phyloP scores from a whole-genome alignment of 768 basidiomycete genomes.

The Sarcodon aspratus region DNA sequence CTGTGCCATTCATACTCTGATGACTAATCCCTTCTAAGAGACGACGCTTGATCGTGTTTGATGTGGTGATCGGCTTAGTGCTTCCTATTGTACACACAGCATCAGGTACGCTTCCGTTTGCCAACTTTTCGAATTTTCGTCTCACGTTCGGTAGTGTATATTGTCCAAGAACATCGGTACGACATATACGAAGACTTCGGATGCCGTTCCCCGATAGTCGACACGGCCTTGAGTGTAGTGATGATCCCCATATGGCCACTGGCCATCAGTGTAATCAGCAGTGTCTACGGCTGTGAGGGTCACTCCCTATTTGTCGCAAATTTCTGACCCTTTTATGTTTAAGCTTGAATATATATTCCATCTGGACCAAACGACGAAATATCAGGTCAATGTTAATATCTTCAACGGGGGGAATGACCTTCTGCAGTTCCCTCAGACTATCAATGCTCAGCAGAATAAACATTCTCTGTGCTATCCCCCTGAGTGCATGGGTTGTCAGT shows the following conservation, averaged over 20 bases:
- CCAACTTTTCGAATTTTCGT: too few species aligned
- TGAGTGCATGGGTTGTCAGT: constrained; percentile 14
- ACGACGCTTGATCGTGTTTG: not conserved
- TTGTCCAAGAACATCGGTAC: constrained; percentile 32
- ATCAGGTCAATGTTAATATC: constrained; percentile 13
- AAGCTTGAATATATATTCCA: constrained; percentile 18
- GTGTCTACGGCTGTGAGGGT: constrained; percentile 22
- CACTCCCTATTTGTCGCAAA: not conserved
- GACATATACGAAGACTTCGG: constrained; percentile 30
- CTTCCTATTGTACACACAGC: constrained; percentile 1
- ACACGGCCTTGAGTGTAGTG: constrained; percentile 18
- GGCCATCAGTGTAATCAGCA: constrained; percentile 17
- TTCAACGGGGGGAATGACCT: constrained; percentile 16
- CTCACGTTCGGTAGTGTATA: constrained; percentile 15
- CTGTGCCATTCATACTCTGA: constrained; percentile 43
- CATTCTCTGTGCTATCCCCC: constrained; percentile 12
- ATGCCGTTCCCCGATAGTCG: constrained; percentile 24
- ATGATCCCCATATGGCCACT: constrained; percentile 26
- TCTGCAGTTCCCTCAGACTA: constrained; percentile 25
- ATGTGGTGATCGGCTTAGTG: not conserved
- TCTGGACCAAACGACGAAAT: constrained; percentile 21
- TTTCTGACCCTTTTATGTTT: not conserved
- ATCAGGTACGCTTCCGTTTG: not conserved
- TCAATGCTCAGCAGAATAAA: constrained; percentile 20
- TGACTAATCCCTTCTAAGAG: constrained; percentile 5